Base-by-base conservation (phyloP, 78 protist species). In the Dictyostelium capitatum region DNA sequence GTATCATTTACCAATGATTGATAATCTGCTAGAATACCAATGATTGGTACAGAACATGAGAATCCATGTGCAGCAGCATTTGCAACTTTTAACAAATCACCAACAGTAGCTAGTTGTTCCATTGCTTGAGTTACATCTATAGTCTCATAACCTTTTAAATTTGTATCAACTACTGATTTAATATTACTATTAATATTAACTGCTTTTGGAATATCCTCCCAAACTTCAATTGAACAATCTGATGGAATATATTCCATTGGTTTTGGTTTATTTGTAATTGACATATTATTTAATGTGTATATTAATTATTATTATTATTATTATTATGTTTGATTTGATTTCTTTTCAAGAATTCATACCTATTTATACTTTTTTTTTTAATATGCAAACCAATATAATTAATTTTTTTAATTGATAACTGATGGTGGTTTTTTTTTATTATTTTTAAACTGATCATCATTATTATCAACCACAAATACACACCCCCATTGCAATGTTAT, bases 31-130 rank as follows among this genome's bases (percentile, higher is more conserved):
- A 72, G 19, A 2, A 72, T 72, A 19, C 47, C 23, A 72, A 37
- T 46, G 30, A 72, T 72, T 46, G 79, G 79, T 46, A 46, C 57
- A 5, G 57, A 46, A 46, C 79, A 46, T 43, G 54, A 11, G 8
- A 43, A 47, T 6, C 79, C 56, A 20, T 72, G 7, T 28, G 79
- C 3, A 20, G 79, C 79, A 0, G 79, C 79, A 72, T 72, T 72
- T 10, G 79, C 79, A n/a, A 46, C 30, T 46, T 46, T 72, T 7
- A 72, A 46, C 7, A 72, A 46, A 4, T 72, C 59, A 72, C 50
- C 30, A 15, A 72, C 79, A 12, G 56, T 46, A 3, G 57, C 79
- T 46, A 72, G 12, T 43, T 47, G 51, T 46, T 72, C 7, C 79
- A 72, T 72, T 1, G 79, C 46, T 7, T 20, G 30, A 10, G 30